Evolutionary conservation across 225 moss, liverwort and hornwort species (phyloP), one percentile per base, ranked within the genome.

Genomic region (Antitrichia curtipendula): DNA sequence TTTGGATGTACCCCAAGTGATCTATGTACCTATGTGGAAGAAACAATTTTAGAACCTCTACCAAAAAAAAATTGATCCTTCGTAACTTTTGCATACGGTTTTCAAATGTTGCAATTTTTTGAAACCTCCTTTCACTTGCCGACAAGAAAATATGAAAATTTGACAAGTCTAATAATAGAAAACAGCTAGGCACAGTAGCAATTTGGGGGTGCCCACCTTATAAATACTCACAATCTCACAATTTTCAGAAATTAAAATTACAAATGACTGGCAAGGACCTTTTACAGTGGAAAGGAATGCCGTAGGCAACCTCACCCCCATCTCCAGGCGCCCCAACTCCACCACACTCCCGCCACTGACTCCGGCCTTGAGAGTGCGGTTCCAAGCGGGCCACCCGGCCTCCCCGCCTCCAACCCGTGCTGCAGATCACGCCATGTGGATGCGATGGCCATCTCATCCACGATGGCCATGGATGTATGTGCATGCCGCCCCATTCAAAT

Each of bases 381-480:
- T 80, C 81, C 74, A 6, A 82, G 75, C 59, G 60, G 86, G 89
- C 86, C 86, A 87, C 89, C 89, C 78, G 70, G 70, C n/a, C 61
- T 68, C 60, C 43, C 19, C 32, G 57, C 45, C 52, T 24, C 66
- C 23, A 23, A 68, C 69, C 69, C 69, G 69, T 36, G 90, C 88
- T 77, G 61, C 34, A 69, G 85, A 85, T 85, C 40, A 56, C 38
- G 89, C 84, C 91, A 89, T 76, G 81, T 91, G 87, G 80, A 87
- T 49, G 49, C 20, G 49, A 90, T 85, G 85, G 66, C 40, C 84
- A 70, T 60, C 34, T 21, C 71, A 61, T 53, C 32, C 49, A 81
- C 64, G 65, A 38, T 34, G 31, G 38, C 4, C 66, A 71, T 82
- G 32, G 10, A 62, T 68, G 59, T 9, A 78, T 65, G 78, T 29